Base-by-base conservation (phyloP, 2,329 filamentous ascomycete genomes). In the Penicillium sp. region DNA sequence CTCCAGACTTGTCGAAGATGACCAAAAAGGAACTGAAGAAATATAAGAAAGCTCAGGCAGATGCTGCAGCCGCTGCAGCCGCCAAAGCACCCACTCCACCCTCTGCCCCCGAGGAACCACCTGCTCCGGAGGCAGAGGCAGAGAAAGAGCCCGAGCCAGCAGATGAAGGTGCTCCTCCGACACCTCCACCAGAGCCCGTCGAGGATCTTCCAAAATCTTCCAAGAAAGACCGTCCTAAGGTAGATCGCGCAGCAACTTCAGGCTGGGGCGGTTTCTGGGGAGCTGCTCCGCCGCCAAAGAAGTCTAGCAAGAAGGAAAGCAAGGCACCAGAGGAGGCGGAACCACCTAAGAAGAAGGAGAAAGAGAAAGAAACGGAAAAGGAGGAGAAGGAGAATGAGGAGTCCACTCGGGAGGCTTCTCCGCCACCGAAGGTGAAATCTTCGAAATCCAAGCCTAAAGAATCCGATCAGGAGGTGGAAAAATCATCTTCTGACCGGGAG, bases 251-350 rank as follows among this genome's bases (percentile, higher is more conserved):
- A 30, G 80, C 83, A 52, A 80, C 80, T n/a, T 78, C 83, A 10
- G 85, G 88, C 24, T 94, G 91, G 90, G 87, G 86, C n/a, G n/a
- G n/a, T 29, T 84, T 85, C 68, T 93, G 88, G 88, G 84, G 82
- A 15, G 80, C 84, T 13, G 76, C 81, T 3, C 73, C 79, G 17
- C 65, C 71, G 3, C 68, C 75, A 4, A 77, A 74, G 58, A 79
- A 77, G 59, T 66, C 78, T 18, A 61, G 67, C 55, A 79, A 80
- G 58, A 86, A 80, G 62, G 80, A 83, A 46, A 64, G 68, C 10
- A 70, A 66, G 29, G 23, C 30, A 1, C 27, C 21, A 4, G 43
- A 47, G 20, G 48, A 58, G 26, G 26, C n/a, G 9, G 27, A 59
- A 37, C 61, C 65, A 4, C 70, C 66, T 46, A 75, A 76, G 40